These are phyloP conservation scores for Penicillium paxilli DNA, from an alignment of 495 filamentous ascomycete species.

Conservation along the genomic window DNA sequence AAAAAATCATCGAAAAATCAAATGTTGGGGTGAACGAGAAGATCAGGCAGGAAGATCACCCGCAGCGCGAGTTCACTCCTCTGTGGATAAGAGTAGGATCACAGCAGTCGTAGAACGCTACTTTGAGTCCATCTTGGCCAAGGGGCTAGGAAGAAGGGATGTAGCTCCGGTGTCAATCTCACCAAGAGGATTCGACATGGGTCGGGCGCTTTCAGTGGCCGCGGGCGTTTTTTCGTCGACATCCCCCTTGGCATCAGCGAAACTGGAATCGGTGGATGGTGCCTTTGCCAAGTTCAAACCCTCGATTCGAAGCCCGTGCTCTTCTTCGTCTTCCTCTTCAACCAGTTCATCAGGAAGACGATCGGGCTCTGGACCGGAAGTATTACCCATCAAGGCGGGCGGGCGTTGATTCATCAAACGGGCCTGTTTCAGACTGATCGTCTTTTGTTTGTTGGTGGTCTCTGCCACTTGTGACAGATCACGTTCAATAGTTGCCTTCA, in stretches of 20 bases:
- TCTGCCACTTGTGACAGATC: slow-evolving; percentile 76
- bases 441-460: slow-evolving; percentile 93
- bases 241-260: slow-evolving; percentile 17
- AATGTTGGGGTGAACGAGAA: slow-evolving; percentile 1
- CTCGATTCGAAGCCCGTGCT: slow-evolving; percentile 34
- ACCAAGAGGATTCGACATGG: slow-evolving; percentile 24
- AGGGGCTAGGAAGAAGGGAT: slow-evolving; percentile 28
- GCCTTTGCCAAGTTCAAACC: slow-evolving; percentile 34
- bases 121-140: slow-evolving; percentile 26
- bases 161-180: slow-evolving; percentile 25
- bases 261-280: slow-evolving; percentile 14
- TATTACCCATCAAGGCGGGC: slow-evolving; percentile 72
- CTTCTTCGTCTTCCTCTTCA: slow-evolving; percentile 29
- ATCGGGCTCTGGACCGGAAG: slow-evolving; percentile 10
- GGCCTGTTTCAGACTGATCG: slow-evolving; percentile 84
- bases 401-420: slow-evolving; percentile 80
- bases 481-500: slow-evolving; percentile 98
- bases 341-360: slow-evolving; percentile 17
- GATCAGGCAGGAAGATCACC: slow-evolving; percentile 3
- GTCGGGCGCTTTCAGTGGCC: background rate
- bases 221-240: slow-evolving; percentile 9
- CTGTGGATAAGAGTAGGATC: background rate
- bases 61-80: no score
- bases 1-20: no score
- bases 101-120: slow-evolving; percentile 4